A percentile compares a stretch with the other conserved stretches of the same genome.
phyloP scores from a whole-genome alignment of 306 rosid species.

The Styphnolobium japonicum region DNA sequence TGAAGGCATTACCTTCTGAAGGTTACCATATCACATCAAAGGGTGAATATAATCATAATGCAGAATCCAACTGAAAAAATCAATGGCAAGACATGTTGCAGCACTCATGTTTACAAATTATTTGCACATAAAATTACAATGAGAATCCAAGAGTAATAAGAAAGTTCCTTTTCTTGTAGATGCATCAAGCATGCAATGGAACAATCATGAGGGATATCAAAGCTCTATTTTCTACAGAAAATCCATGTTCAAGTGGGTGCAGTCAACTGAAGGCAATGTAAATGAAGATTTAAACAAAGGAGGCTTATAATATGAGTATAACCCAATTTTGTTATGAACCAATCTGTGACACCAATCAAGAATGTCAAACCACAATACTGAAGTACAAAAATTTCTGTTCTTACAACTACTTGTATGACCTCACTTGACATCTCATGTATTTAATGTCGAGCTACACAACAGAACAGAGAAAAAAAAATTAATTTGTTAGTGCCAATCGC shows the following conservation, averaged over 20 bases:
- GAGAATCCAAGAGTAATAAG: conserved; percentile 5
- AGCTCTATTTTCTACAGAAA: neutral
- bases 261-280: neutral
- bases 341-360: neutral
- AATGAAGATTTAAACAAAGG: conserved; percentile 4
- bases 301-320: neutral
- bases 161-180: conserved; percentile 9
- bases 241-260: neutral
- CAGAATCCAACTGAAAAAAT: neutral
- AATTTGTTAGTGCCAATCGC: neutral
- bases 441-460: too few relatives aligned
- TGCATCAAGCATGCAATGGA: conserved; percentile 12
- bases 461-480: neutral
- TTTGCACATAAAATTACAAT: neutral
- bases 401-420: neutral
- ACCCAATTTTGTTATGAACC: neutral
- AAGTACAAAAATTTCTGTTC: neutral
- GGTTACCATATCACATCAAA: neutral
- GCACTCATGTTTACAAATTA: neutral
- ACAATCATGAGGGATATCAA: neutral
- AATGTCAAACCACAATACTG: neutral
- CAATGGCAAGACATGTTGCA: neutral
- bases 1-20: neutral
- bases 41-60: conserved; percentile 1
- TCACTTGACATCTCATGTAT: neutral